Evolutionary conservation across 2,329 filamentous ascomycete genomes (phyloP).

Genomic region (Trichoderma simmonsii): DNA sequence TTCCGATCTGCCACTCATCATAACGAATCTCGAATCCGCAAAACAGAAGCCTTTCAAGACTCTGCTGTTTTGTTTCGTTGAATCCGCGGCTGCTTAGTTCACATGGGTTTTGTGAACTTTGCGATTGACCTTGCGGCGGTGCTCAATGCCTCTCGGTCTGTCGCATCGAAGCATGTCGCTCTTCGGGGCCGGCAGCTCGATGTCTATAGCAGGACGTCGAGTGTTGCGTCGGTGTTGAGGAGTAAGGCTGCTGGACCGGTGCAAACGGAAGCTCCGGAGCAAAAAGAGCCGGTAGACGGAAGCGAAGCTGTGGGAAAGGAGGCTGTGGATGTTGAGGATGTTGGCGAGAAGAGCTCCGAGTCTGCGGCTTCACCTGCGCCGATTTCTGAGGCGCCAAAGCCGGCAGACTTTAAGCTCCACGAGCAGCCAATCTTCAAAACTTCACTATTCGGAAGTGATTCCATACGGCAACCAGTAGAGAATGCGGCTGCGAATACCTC

Average conservation of each 20-base stretch:
- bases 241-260: slow-evolving; percentile 20
- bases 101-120: slow-evolving; percentile 62
- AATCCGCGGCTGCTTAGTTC: slow-evolving; percentile 26
- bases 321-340: neutral
- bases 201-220: slow-evolving; percentile 47
- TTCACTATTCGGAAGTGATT: neutral
- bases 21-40: neutral
- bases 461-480: neutral
- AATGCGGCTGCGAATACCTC: slow-evolving; percentile 14
- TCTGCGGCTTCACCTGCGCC: neutral
- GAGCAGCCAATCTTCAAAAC: neutral
- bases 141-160: slow-evolving; percentile 64
- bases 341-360: neutral
- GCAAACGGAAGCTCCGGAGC: neutral
- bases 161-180: slow-evolving; percentile 62
- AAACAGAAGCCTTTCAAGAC: slow-evolving; percentile 19
- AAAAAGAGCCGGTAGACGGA: neutral
- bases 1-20: neutral
- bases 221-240: slow-evolving; percentile 36
- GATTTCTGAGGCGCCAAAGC: neutral
- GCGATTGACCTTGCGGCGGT: slow-evolving; percentile 68
- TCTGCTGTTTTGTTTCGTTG: slow-evolving; percentile 18
- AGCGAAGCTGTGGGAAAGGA: neutral
- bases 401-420: neutral
- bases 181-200: slow-evolving; percentile 55